Conservation (phyloP, 441 rosid genomes). For the Pelargonium fulgidum region DNA sequence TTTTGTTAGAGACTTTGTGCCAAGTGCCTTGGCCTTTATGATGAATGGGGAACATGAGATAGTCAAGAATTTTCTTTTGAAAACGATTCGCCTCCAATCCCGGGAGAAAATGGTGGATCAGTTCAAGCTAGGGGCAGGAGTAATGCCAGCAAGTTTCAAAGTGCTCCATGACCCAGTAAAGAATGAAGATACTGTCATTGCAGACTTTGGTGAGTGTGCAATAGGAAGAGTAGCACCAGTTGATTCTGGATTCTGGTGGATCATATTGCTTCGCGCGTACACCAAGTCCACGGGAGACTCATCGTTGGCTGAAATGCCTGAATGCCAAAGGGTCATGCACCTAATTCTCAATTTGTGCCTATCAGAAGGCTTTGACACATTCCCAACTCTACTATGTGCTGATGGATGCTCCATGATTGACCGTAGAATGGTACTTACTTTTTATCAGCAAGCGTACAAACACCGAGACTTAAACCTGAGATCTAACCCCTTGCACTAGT, state of each 20-base stretch:
- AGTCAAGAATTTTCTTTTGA: slow-evolving; percentile 74
- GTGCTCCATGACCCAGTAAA: slow-evolving; percentile 76
- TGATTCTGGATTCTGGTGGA: slow-evolving; percentile 99
- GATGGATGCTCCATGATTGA: slow-evolving; percentile 98
- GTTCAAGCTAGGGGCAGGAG: slow-evolving; percentile 93
- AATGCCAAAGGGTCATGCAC: slow-evolving; percentile 92
- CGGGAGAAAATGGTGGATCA: slow-evolving; percentile 91
- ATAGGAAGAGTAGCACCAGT: slow-evolving; percentile 96
- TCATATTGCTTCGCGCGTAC: slow-evolving; percentile 78
- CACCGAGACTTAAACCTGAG: too few species aligned
- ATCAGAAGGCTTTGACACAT: slow-evolving; percentile 86
- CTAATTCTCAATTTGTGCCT: slow-evolving; percentile 75
- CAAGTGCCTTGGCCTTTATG: slow-evolving; percentile 79
- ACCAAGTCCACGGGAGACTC: slow-evolving; percentile 84
- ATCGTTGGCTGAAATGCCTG: slow-evolving; percentile 79
- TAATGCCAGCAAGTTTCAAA: slow-evolving; percentile 94
- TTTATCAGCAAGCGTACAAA: too few species aligned
- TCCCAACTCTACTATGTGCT: slow-evolving; percentile 89
- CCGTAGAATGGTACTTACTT: slow-evolving; percentile 70
- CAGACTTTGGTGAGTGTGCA: slow-evolving; percentile 93
- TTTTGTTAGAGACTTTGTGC: slow-evolving; percentile 90
- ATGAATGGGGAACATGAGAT: slow-evolving; percentile 88
- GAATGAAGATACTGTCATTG: slow-evolving; percentile 65
- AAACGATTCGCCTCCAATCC: slow-evolving; percentile 82
- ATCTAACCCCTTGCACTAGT: too few species aligned